Evolutionary conservation across 2,329 filamentous ascomycete genomes (phyloP).

Genomic region (Phoma herbarum): DNA sequence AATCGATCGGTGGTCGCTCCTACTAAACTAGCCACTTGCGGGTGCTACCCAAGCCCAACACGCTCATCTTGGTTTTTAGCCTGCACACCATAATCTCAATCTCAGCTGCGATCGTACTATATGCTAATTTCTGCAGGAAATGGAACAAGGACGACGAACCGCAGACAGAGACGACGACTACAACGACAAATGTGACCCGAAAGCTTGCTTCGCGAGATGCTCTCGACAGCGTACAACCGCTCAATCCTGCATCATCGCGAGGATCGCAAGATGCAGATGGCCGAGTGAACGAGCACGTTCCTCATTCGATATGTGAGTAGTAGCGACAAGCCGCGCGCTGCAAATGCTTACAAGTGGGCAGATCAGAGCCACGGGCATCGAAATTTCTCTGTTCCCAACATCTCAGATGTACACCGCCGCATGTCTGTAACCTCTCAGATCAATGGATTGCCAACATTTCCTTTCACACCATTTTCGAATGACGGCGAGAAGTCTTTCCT

Average conservation of each 20-base stretch:
- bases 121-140: slow-evolving; percentile 50
- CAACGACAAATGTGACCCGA: slow-evolving; percentile 41
- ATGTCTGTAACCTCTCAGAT: slow-evolving; percentile 53
- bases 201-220: slow-evolving; percentile 52
- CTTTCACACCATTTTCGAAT: slow-evolving; percentile 48
- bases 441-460: slow-evolving; percentile 45
- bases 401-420: slow-evolving; percentile 57
- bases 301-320: slow-evolving; percentile 69
- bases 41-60: slow-evolving; percentile 28
- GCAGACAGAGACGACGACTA: slow-evolving; percentile 29
- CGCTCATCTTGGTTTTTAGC: slow-evolving; percentile 17
- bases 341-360: slow-evolving; percentile 35
- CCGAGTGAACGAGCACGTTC: slow-evolving; percentile 66
- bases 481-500: slow-evolving; percentile 48
- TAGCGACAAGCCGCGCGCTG: neutral
- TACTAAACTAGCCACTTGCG: slow-evolving; percentile 33
- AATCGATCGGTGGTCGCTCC: slow-evolving; percentile 25
- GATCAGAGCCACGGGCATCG: slow-evolving; percentile 59
- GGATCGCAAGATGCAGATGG: slow-evolving; percentile 57
- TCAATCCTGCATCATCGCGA: slow-evolving; percentile 42
- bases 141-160: slow-evolving; percentile 55
- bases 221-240: slow-evolving; percentile 45
- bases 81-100: slow-evolving; percentile 15
- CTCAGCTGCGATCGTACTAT: slow-evolving; percentile 18
- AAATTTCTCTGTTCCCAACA: slow-evolving; percentile 47